Evolutionary conservation across 2,329 filamentous ascomycete genomes (phyloP), one percentile per base, ranked within the genome.

Genomic region (Fusarium sp.): DNA sequence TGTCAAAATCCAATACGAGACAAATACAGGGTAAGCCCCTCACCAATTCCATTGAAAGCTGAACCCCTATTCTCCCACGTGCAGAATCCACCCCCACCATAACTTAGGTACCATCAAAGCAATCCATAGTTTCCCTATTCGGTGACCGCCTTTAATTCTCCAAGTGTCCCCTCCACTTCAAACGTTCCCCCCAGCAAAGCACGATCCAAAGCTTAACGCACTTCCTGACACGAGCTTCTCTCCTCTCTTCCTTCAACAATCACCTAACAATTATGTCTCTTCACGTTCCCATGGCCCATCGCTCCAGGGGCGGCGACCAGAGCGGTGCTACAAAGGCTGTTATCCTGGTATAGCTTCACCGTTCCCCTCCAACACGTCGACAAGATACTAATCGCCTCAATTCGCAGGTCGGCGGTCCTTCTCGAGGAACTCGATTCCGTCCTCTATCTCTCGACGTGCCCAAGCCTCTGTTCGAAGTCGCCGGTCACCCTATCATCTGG

Each of bases 381-480:
- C 12, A 26, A 20, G 33, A 33, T 37, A 70, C 78, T 80, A 72
- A 81, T 72, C 70, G 46, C 41, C 38, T 53, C 28, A 28, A 47
- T 31, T 15, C 65, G 51, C 12, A 97, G 94, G 95, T 98, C 77
- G 95, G 95, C 72, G 95, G 96, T 65, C 94, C 96, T 57, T 97
- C 94, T 62, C 89, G 96, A 86, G 96, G 96, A 79, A 99, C 96
- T 67, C 89, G 96, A 72, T 98, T 98, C 84, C 89, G 96, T 74
- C 96, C 96, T 75, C 87, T 99, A 73, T 97, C 94, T 57, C 91
- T 98, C 76, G 96, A 99, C 83, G 86, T 97, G 58, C 96, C 96
- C 74, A 98, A 98, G 93, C 96, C 96, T 70, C 92, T 99, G 74
- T 98, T 99, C 84, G 95, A 97, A 80, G 94, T 99, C 77, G 96